Conservation (phyloP, 2,329 filamentous ascomycete species). For the Paecilomyces niveus region DNA sequence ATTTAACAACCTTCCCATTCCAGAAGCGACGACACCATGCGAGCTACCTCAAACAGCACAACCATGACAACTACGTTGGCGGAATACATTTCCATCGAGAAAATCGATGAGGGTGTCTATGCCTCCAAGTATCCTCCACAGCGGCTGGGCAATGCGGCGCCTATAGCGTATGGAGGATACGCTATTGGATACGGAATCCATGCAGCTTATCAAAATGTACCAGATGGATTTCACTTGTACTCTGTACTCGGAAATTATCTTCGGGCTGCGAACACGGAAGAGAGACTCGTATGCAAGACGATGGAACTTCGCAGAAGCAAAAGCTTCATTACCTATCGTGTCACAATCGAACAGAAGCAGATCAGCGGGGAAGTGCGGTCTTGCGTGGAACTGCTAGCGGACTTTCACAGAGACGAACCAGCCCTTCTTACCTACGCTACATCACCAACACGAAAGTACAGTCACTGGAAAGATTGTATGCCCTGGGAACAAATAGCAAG, state of each 20-base stretch:
- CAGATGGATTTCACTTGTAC: slow-evolving; percentile 36
- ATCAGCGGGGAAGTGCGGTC: slow-evolving; percentile 29
- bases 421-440: slow-evolving; percentile 33
- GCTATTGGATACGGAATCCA: slow-evolving; percentile 35
- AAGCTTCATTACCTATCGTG: slow-evolving; percentile 42
- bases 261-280: slow-evolving; percentile 38
- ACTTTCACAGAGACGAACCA: slow-evolving; percentile 41
- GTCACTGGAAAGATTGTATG: slow-evolving; percentile 17
- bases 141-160: slow-evolving; percentile 25
- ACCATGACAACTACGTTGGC: not conserved
- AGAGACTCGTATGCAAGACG: slow-evolving; percentile 32
- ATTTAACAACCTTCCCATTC: not conserved
- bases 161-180: slow-evolving; percentile 43
- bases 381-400: slow-evolving; percentile 39
- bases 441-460: slow-evolving; percentile 26
- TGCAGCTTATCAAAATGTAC: slow-evolving; percentile 35
- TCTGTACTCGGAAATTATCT: slow-evolving; percentile 42
- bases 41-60: not conserved
- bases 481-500: slow-evolving; percentile 9
- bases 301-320: slow-evolving; percentile 36
- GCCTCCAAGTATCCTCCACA: slow-evolving; percentile 6
- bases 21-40: not conserved
- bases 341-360: slow-evolving; percentile 39
- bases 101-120: not conserved
- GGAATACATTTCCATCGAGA: slow-evolving; percentile 2